phyloP scores from a whole-genome alignment of 2,329 filamentous ascomycete genomes.

The Calonectria leucothoes region DNA sequence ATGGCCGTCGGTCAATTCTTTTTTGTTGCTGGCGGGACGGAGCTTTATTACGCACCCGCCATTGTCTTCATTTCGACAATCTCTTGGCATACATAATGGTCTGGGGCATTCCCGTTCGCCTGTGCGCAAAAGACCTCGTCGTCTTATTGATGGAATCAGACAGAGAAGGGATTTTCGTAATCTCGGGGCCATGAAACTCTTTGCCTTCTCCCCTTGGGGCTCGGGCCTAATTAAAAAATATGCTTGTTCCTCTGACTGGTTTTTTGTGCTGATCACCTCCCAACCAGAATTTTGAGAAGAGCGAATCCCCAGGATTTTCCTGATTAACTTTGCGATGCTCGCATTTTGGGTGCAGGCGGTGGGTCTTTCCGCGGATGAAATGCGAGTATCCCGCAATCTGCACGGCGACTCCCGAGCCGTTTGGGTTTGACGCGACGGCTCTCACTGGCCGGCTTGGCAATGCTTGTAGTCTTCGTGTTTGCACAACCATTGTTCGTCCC shows the following conservation, averaged over 20 bases:
- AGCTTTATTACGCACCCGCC: background rate
- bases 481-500: background rate
- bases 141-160: background rate
- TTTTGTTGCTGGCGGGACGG: background rate
- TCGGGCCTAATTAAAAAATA: background rate
- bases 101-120: background rate
- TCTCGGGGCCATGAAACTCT: background rate
- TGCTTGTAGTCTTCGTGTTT: background rate
- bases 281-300: background rate
- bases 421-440: background rate
- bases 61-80: conserved; percentile 1
- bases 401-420: background rate
- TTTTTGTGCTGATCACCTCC: background rate
- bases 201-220: no score
- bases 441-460: background rate
- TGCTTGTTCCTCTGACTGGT: no score
- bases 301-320: background rate
- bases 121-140: background rate
- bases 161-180: background rate
- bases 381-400: background rate
- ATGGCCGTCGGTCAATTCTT: conserved; percentile 1
- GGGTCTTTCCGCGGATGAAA: background rate
- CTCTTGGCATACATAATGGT: background rate
- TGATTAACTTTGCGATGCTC: background rate
- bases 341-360: background rate